A percentile compares a stretch with the other conserved stretches of the same genome.
These are phyloP conservation scores for Cutaneotrichosporon sp. DNA, from an alignment of 1,284 basidiomycete genomes.

Conservation along the genomic window DNA sequence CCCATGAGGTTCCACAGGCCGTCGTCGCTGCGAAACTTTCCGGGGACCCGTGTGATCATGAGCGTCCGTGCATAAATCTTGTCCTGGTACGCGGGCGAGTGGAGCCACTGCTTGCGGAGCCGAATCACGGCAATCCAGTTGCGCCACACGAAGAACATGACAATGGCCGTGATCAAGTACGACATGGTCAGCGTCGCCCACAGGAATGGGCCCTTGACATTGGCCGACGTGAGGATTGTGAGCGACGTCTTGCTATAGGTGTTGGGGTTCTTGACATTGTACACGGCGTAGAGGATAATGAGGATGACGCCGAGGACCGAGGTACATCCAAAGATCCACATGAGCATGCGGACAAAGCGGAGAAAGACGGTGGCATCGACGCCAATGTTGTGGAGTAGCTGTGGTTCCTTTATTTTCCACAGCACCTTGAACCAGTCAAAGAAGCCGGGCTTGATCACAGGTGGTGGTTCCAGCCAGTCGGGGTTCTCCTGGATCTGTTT, in stretches of 20 bases:
- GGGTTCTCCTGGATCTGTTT: conserved; percentile 24
- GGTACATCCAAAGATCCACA: conserved; percentile 60
- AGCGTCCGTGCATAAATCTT: conserved; percentile 48
- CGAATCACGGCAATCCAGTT: conserved; percentile 67
- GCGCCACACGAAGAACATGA: conserved; percentile 54
- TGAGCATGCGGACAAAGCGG: conserved; percentile 81
- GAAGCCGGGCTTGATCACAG: conserved; percentile 68
- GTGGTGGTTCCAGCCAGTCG: conserved; percentile 44
- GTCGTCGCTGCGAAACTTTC: conserved; percentile 68
- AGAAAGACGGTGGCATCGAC: conserved; percentile 91
- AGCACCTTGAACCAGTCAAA: conserved; percentile 87
- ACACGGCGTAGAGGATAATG: conserved; percentile 59
- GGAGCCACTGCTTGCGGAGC: conserved; percentile 46
- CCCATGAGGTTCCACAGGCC: conserved; percentile 67
- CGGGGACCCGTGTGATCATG: conserved; percentile 63
- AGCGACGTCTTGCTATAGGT: conserved; percentile 56
- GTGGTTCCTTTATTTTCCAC: conserved; percentile 73
- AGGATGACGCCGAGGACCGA: conserved; percentile 64
- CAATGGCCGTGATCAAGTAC: conserved; percentile 59
- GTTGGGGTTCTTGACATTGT: conserved; percentile 62
- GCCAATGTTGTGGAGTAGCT: conserved; percentile 81
- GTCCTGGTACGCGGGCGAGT: conserved; percentile 43
- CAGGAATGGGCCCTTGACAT: conserved; percentile 61
- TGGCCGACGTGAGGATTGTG: conserved; percentile 70
- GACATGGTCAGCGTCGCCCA: conserved; percentile 70